phyloP scores from a whole-genome alignment of 1,284 basidiomycete species.

The Amylostereum areolatum region DNA sequence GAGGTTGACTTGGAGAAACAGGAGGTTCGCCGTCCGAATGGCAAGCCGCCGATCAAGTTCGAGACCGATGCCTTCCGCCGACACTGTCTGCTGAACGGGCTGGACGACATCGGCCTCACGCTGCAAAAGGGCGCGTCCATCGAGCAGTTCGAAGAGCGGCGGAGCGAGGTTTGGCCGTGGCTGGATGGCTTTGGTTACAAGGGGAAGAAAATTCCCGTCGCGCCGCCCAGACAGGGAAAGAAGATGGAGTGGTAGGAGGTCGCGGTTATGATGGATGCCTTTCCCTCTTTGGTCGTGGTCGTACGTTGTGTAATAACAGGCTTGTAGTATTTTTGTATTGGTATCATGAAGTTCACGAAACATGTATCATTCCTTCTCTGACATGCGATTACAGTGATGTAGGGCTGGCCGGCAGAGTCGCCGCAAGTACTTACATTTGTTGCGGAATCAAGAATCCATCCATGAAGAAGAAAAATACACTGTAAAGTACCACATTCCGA shows the following conservation, averaged over 20 bases:
- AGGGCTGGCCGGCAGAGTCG: too few species aligned
- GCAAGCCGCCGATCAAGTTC: slow-evolving; percentile 71
- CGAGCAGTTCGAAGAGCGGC: slow-evolving; percentile 68
- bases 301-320: too few species aligned
- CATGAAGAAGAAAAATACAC: too few species aligned
- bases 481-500: too few species aligned
- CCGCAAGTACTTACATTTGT: too few species aligned
- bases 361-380: too few species aligned
- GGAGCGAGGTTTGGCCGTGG: slow-evolving; percentile 85
- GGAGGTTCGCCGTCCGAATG: slow-evolving; percentile 75
- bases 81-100: slow-evolving; percentile 88
- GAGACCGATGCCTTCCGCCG: slow-evolving; percentile 83
- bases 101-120: slow-evolving; percentile 92
- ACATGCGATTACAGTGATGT: too few species aligned
- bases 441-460: too few species aligned
- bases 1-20: slow-evolving; percentile 89
- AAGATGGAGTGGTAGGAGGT: slow-evolving; percentile 70
- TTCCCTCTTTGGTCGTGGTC: background rate
- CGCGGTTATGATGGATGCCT: background rate
- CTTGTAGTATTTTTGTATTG: too few species aligned
- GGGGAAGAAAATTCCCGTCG: slow-evolving; percentile 64
- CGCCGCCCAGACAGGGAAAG: slow-evolving; percentile 36
- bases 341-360: too few species aligned
- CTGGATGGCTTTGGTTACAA: slow-evolving; percentile 89
- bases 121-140: slow-evolving; percentile 73